Conservation (phyloP, 2,329 filamentous ascomycete species). For the Arthrobotrys iridis region DNA sequence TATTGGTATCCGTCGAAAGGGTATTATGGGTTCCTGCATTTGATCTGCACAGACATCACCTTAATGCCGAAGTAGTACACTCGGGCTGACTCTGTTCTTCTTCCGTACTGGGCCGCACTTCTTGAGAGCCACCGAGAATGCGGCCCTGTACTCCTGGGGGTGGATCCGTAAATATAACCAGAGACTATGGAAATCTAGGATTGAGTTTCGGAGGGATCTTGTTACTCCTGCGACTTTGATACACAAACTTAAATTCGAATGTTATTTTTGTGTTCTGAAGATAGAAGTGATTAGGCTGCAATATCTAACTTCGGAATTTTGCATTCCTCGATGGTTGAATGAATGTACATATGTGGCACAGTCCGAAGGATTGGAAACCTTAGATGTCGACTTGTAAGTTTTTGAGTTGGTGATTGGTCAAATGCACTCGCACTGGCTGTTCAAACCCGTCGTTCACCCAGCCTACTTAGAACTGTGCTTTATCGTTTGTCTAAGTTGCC, state of each 20-base stretch:
- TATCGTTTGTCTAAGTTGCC: too few species aligned
- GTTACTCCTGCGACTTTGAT: too few species aligned
- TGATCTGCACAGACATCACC: constrained; percentile 23
- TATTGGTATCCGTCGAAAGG: constrained; percentile 9
- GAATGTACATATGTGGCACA: too few species aligned
- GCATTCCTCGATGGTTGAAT: not conserved
- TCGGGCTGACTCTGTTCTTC: not conserved
- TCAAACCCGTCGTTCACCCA: too few species aligned
- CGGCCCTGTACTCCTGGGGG: constrained; percentile 28
- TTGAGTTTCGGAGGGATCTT: not conserved
- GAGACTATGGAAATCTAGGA: too few species aligned
- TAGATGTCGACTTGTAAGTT: not conserved
- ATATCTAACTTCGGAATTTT: not conserved
- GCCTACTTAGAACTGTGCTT: too few species aligned
- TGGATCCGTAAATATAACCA: too few species aligned
- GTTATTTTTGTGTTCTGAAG: not conserved
- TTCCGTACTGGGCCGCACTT: constrained; percentile 12
- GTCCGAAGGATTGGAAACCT: not conserved
- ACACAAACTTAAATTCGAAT: too few species aligned
- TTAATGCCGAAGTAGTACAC: not conserved
- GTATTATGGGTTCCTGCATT: constrained; percentile 35
- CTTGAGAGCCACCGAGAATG: not conserved
- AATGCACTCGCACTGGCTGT: too few species aligned
- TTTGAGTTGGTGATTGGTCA: not conserved
- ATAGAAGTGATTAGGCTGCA: too few species aligned